Evolutionary conservation across 192 early-diverging fungal species (phyloP), one percentile per base, ranked within the genome.

Genomic region (Coemansia sp.): DNA sequence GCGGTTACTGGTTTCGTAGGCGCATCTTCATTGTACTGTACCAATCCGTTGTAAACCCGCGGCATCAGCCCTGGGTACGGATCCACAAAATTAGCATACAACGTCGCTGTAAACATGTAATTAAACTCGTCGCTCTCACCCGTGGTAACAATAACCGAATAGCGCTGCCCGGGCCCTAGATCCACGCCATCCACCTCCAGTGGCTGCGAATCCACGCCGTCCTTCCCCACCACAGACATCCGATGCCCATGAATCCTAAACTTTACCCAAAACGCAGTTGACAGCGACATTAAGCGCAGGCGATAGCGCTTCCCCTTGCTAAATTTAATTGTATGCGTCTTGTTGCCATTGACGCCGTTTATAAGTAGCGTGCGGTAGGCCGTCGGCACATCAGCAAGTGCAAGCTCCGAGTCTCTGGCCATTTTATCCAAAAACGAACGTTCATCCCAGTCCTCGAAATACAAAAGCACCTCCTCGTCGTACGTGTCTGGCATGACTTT

Each of bases 221-320:
- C 91, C 23, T 82, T 82, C 77, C 92, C 93, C 56, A 95, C 88
- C 19, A 95, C 73, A 51, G 82, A 58, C 77, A 95, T 78, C 19
- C 82, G 74, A 77, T 93, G 93, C 35, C 84, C 86, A 62, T 87
- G 88, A 56, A 95, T 86, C 48, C 78, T 76, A 47, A 95, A 83
- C 56, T 81, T 71, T 73, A 85, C 91, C 62, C 81, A 84, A 18
- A 77, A 73, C 45, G 86, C 71, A 11, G 87, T 84, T 23, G 82
- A 83, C 80, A 86, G 87, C 64, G 85, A 86, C 58, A 94, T 81
- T 23, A 94, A 31, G 16, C 92, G 86, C 53, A 94, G 54, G 54
- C 89, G 85, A 71, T 91, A 91, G 10, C 80, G 88, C 70, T 90
- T 91, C 32, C 86, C 85, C 6, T 88, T 82, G 11, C 65, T 59